A percentile compares a stretch with the other conserved stretches of the same genome.
Evolutionary conservation across 306 rosid genomes (phyloP).

Genomic region (Begonia peltatifolia): DNA sequence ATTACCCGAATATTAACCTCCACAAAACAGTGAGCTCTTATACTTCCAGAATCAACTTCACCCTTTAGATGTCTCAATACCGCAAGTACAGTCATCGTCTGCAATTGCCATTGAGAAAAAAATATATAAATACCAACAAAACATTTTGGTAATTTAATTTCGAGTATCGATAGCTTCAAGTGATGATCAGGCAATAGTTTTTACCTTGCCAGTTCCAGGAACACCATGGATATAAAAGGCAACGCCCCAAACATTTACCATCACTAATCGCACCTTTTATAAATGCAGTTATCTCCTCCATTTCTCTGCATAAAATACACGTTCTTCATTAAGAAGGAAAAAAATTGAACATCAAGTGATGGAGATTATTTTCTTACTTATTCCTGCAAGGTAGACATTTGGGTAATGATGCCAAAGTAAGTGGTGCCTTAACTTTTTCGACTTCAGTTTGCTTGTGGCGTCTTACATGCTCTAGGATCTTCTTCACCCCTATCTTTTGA

Average conservation of each 20-base stretch:
- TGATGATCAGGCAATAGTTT: slow-evolving; percentile 1
- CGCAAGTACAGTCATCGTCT: slow-evolving; percentile 85
- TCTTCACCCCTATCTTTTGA: slow-evolving; percentile 72
- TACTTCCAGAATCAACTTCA: slow-evolving; percentile 72
- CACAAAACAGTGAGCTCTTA: slow-evolving; percentile 73
- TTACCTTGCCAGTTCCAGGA: slow-evolving; percentile 98
- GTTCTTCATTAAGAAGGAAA: slow-evolving; percentile 11
- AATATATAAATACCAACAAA: slow-evolving; percentile 9
- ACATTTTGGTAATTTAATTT: slow-evolving; percentile 6
- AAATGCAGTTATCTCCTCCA: slow-evolving; percentile 71
- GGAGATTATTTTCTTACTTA: slow-evolving; percentile 40
- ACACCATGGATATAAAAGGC: slow-evolving; percentile 93
- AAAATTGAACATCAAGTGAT: slow-evolving; percentile 6
- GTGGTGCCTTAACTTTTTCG: slow-evolving; percentile 83
- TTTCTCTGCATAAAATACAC: slow-evolving; percentile 44
- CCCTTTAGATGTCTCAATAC: slow-evolving; percentile 70
- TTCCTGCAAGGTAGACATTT: slow-evolving; percentile 81
- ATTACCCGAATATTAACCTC: slow-evolving; percentile 86
- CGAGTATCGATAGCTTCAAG: not conserved
- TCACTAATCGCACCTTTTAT: slow-evolving; percentile 76
- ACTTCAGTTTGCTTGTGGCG: slow-evolving; percentile 78
- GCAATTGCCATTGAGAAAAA: slow-evolving; percentile 7
- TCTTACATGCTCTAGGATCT: slow-evolving; percentile 67
- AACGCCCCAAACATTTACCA: slow-evolving; percentile 79
- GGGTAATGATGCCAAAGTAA: slow-evolving; percentile 72